Evolutionary conservation across 352 stramenopile genomes (phyloP), one percentile per base, ranked within the genome.

Genomic region (Pythium myriotylum): DNA sequence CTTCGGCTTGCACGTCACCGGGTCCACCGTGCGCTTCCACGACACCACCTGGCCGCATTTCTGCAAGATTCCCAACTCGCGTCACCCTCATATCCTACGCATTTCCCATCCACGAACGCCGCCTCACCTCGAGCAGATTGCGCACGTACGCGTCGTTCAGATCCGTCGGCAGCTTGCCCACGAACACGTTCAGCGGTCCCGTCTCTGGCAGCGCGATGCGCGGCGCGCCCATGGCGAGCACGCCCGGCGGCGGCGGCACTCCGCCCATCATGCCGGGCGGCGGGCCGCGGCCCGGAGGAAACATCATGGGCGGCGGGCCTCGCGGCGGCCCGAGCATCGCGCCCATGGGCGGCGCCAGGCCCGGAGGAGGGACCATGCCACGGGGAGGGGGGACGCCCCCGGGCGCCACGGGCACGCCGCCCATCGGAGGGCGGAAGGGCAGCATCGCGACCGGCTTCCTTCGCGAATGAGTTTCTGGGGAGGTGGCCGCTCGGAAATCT

Each of bases 121-220:
- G 40, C 62, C 67, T 17, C 16, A 81, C 73, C 72, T 81, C 76
- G 10, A 86, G 74, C n/a, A 86, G 54, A 52, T 78, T 68, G 27
- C 76, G 76, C 46, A 86, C 71, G 69, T 81, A 75, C 33, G 67
- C 75, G 57, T 86, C 76, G 54, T 81, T 74, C 13, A 86, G 57
- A 68, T 83, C 74, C 13, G 66, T 64, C 12, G 76, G 76, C n/a
- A 86, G 41, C 49, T 86, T 79, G 42, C 76, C 76, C 19, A 86
- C 72, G 66, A 86, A 86, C 42, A 83, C 65, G 32, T 67, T 77
- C 26, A 82, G 48, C 23, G 72, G 63, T 13, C 60, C 73, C 3
- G 66, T 66, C 16, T 79, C 73, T 2, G 26, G 23, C 12, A 67
- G 24, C 40, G 60, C 41, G n/a, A 58, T 50, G 40, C 58, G 8